These are phyloP conservation scores for Crotalaria pallida DNA, from an alignment of 306 rosid species.

Conservation along the genomic window DNA sequence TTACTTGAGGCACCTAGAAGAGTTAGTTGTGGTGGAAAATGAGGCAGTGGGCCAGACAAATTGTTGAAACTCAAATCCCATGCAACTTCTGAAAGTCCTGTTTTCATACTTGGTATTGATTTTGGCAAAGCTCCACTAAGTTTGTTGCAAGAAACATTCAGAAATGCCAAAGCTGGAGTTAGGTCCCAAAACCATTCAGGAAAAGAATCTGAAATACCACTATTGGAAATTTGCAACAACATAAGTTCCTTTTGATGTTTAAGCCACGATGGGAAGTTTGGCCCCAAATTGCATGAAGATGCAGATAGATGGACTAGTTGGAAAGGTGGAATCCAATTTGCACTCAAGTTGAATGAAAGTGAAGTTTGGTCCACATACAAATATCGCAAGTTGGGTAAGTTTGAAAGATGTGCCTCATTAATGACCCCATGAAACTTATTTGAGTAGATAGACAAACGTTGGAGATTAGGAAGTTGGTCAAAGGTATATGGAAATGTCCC, in stretches of 20 bases:
- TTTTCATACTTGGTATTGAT: background rate
- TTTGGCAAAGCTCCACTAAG: slow-evolving; percentile 14
- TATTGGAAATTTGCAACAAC: background rate
- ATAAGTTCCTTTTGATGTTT: slow-evolving; percentile 1
- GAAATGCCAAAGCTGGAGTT: background rate
- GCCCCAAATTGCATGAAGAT: slow-evolving; percentile 24
- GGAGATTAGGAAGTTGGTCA: slow-evolving; percentile 14
- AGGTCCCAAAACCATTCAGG: slow-evolving; percentile 18
- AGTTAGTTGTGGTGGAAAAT: background rate
- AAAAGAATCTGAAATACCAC: slow-evolving; percentile 11
- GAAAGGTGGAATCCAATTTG: slow-evolving; percentile 30
- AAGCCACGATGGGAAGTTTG: slow-evolving; percentile 37
- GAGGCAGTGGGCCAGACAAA: slow-evolving; percentile 11
- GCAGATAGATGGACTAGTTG: background rate
- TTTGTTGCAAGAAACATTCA: slow-evolving; percentile 22
- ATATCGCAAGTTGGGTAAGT: background rate
- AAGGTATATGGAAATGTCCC: background rate
- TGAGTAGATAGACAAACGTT: rapidly evolving
- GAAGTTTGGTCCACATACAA: slow-evolving; percentile 1
- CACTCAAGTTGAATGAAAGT: slow-evolving; percentile 24
- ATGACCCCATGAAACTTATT: slow-evolving; percentile 13
- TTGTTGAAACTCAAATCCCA: slow-evolving; percentile 26
- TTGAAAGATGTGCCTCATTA: slow-evolving; percentile 16
- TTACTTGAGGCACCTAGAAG: background rate
- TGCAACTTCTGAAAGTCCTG: rapidly evolving